phyloP scores from a whole-genome alignment of 2,329 filamentous ascomycete genomes.

The Colletotrichum destructivum region DNA sequence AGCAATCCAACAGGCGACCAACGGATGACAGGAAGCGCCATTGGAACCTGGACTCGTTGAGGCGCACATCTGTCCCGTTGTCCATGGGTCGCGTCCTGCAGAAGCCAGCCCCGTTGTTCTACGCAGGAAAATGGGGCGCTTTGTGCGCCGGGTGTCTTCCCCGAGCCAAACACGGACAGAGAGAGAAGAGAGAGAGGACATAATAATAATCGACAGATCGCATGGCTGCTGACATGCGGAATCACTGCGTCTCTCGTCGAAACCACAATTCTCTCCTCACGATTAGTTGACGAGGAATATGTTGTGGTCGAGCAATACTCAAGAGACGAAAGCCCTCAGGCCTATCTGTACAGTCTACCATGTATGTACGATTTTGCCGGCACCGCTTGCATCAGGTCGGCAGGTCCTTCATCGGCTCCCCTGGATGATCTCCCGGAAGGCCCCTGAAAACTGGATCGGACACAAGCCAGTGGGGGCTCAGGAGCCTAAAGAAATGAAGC shows the following conservation, averaged over 20 bases:
- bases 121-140: slow-evolving; percentile 19
- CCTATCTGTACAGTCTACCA: too few species aligned
- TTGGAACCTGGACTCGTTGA: background rate
- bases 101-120: slow-evolving; percentile 30
- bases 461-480: slow-evolving; percentile 39
- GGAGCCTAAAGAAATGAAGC: slow-evolving; percentile 41
- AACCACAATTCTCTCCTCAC: slow-evolving; percentile 1
- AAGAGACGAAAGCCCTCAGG: slow-evolving; percentile 19
- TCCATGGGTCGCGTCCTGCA: slow-evolving; percentile 27
- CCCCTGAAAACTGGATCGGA: slow-evolving; percentile 42
- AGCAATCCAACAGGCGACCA: slow-evolving; percentile 9
- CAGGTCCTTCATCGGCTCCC: slow-evolving; percentile 37
- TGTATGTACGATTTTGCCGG: slow-evolving; percentile 1
- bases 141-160: slow-evolving; percentile 8
- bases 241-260: slow-evolving; percentile 21
- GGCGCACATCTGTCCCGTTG: slow-evolving; percentile 6
- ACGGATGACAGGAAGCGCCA: slow-evolving; percentile 12
- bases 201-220: slow-evolving; percentile 15
- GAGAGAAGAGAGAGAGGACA: slow-evolving; percentile 20
- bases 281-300: background rate
- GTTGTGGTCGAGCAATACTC: background rate
- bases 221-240: background rate
- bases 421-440: slow-evolving; percentile 42
- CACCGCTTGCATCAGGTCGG: slow-evolving; percentile 23
- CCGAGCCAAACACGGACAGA: slow-evolving; percentile 11